Evolutionary conservation across 2,329 filamentous ascomycete genomes (phyloP), one percentile per base, ranked within the genome.

Genomic region (Colletotrichum sp.): DNA sequence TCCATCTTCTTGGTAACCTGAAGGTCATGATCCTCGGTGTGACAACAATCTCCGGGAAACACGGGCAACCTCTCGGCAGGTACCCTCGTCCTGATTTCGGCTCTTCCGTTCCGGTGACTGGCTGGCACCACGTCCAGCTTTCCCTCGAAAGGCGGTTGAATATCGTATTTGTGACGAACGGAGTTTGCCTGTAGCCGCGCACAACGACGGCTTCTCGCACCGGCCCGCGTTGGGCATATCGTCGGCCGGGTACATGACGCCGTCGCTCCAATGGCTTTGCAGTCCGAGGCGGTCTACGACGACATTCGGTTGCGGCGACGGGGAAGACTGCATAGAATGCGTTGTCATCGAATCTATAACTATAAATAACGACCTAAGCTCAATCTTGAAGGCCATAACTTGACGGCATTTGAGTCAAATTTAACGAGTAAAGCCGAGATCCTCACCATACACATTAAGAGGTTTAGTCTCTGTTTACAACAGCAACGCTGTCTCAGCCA

Each of bases 221-320:
- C 74, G 70, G 65, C 64, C 71, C 64, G 74, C 34, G 28, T 69
- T 49, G 64, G 49, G 44, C 49, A 69, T 68, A 49, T 68, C 74
- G 18, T 39, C 70, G 74, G 74, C 44, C 65, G 65, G 70, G 21
- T 49, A 67, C 74, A 66, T 69, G 34, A 18, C 32, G 71, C 28
- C 24, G 18, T 57, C 6, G 26, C 34, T 62, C 32, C 39, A 16
- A 57, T 62, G 16, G 26, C 13, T 21, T 49, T 26, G 6, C 16
- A 34, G 32, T 18, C 36, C 32, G 34, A 36, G 30, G 24, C 39
- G 59, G 64, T 39, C 26, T 32, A n/a, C 39, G n/a, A 69, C 52
- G 44, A 62, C 21, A 32, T n/a, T 13, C 44, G 21, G 8, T 15
- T 49, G 16, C 28, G 55, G 32, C 24, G 34, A 34, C 18, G 24